Evolutionary conservation across 257 asterid species (phyloP).

Genomic region (Nicotiana paniculata): DNA sequence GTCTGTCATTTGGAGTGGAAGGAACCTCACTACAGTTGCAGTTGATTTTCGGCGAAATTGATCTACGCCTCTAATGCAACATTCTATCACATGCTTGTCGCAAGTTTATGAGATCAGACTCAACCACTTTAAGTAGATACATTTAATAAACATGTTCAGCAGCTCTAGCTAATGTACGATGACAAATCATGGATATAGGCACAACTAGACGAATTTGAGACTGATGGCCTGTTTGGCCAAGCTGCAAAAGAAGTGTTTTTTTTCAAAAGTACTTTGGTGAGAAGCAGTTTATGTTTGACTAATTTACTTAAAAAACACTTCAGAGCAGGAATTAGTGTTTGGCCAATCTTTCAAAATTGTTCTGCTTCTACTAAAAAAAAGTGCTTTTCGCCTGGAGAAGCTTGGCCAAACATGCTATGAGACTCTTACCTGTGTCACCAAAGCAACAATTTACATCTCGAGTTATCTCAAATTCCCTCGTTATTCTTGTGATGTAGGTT

Average conservation of each 20-base stretch:
- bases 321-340: too few species aligned
- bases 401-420: too few species aligned
- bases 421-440: neutral
- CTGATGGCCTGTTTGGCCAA: too few species aligned
- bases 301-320: too few species aligned
- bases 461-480: neutral
- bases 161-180: neutral
- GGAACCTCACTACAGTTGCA: slow-evolving; percentile 42
- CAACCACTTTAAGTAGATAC: neutral
- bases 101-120: slow-evolving; percentile 44
- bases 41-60: slow-evolving; percentile 14
- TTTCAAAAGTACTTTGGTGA: too few species aligned
- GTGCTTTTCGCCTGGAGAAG: too few species aligned
- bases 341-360: too few species aligned
- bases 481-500: too few species aligned
- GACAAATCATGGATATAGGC: neutral
- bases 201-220: neutral
- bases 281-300: too few species aligned
- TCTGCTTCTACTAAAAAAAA: too few species aligned
- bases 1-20: slow-evolving; percentile 65
- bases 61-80: slow-evolving; percentile 61
- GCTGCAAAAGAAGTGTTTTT: too few species aligned
- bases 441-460: neutral
- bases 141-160: neutral
- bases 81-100: slow-evolving; percentile 52